Base-by-base conservation (phyloP, 1,284 basidiomycete genomes). In the Prillingera fragicola region DNA sequence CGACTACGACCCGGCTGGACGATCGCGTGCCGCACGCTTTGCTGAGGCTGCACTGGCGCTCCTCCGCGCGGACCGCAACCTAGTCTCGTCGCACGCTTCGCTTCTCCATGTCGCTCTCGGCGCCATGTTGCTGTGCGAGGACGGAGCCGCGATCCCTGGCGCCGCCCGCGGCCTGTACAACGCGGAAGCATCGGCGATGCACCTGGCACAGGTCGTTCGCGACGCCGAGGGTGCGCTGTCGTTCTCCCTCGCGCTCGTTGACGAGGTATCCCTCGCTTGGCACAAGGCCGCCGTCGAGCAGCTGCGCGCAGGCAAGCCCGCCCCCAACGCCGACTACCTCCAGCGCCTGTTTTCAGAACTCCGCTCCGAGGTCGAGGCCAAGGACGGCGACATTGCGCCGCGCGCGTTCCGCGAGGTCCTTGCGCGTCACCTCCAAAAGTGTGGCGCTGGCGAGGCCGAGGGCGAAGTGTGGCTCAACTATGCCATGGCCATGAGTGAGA, bases 391-490 rank as follows among this genome's bases (percentile, higher is more conserved):
- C 19, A 62, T 78, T 6, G 65, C 83, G 48, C 66, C 79, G 4
- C 74, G 81, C 14, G 73, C 84, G 15, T 66, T 91, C 28, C 73
- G 77, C 40, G 69, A 74, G 29, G 72, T 87, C 8, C 59, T 91
- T 35, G 77, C 77, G 22, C 75, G 81, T 59, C 64, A 81, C 21
- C 69, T 90, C 43, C 60, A 69, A 29, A 67, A 71, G 38, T 74
- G 77, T 31, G 81, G 80, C 45, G 75, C 81, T 0, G 77, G 77
- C 3, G 76, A 73, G 29, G 71, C 69, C 0, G 87, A 91, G 52
- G 81, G 80, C 0, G 87, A 89, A 46, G 64, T 76, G 27, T 92
- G 91, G 87, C 70, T 92, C 36, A 61, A 71, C 3, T 74, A 85
- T 26, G 83, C 80, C 5, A 77, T 82, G 60, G 78, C 71, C 46